These are phyloP conservation scores for Ophiostoma triangulosporum DNA, from an alignment of 2,329 filamentous ascomycete genomes.

Conservation along the genomic window DNA sequence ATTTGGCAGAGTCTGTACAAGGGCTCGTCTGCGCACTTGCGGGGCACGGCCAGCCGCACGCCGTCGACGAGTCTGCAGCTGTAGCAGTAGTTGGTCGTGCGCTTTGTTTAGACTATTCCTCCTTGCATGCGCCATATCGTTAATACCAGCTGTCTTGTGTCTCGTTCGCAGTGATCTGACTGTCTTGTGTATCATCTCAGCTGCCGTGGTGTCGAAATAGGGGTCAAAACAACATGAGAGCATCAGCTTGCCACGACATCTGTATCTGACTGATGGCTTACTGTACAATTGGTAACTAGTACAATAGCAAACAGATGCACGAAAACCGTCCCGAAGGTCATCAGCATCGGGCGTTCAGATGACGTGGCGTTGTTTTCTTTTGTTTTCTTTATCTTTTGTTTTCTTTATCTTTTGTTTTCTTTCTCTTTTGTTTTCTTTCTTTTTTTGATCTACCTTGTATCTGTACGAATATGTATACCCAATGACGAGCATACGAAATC, in stretches of 20 bases:
- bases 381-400: neutral
- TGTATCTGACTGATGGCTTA: too few species aligned
- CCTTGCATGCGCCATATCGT: too few species aligned
- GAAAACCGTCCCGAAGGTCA: neutral
- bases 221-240: too few species aligned
- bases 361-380: neutral
- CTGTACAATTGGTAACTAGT: too few species aligned
- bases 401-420: neutral
- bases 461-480: neutral
- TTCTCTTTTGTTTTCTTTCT: neutral
- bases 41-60: constrained; percentile 28
- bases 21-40: constrained; percentile 80
- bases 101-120: neutral
- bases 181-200: too few species aligned
- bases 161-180: too few species aligned
- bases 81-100: constrained; percentile 13
- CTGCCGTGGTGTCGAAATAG: too few species aligned
- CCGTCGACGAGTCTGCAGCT: constrained; percentile 29
- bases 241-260: too few species aligned
- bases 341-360: neutral
- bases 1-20: constrained; percentile 98
- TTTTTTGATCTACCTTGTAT: neutral
- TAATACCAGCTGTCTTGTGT: too few species aligned
- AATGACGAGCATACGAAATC: neutral
- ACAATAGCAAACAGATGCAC: too few species aligned